Base-by-base conservation (phyloP, 2,329 filamentous ascomycete species). In the Lasiodiplodia sp. region DNA sequence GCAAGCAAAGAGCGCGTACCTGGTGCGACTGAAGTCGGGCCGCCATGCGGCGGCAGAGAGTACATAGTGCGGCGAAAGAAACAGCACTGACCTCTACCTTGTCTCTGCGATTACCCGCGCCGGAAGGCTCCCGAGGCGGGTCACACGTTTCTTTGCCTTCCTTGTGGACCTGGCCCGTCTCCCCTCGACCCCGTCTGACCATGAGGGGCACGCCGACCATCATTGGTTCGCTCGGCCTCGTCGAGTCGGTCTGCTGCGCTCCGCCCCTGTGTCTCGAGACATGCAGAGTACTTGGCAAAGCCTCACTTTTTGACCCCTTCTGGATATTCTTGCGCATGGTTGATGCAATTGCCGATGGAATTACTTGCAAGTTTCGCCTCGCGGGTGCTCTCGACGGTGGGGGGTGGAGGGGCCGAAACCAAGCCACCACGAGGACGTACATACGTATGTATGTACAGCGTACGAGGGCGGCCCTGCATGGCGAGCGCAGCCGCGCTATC, bases 51-150 rank as follows among this genome's bases (percentile, higher is more conserved):
- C 40, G 49, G 14, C 49, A 14, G 14, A 5, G 49, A 28, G 49
- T 52, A 21, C 23, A 18, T n/a, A 47, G 40, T 8, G 40, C 40
- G 40, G 40, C 40, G 40, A n/a, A 40, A 21, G 21, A n/a, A n/a
- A 2, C 56, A 23, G 21, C 56, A 47, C 34, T 23, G 58, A 18
- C 40, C 44, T 63, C 44, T 34, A 4, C 21, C 28, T 44, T 28
- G 21, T 40, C 25, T 34, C 55, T 37, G 58, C 40, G 21, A 28
- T 25, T 31, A 49, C 25, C 58, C 58, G 58, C 38, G 40, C 18
- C 58, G 58, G 58, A 63, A 34, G 25, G 58, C 58, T 47, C 38
- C 57, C 57, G 57, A 60, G 16, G 57, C 3, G 38, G 23, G 37
- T 60, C 38, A 47, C 23, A 60, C 40, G 58, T 63, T 37, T 34